These are phyloP conservation scores for Penicillium vulpinum DNA, from an alignment of 2,329 filamentous ascomycete species.

Conservation along the genomic window DNA sequence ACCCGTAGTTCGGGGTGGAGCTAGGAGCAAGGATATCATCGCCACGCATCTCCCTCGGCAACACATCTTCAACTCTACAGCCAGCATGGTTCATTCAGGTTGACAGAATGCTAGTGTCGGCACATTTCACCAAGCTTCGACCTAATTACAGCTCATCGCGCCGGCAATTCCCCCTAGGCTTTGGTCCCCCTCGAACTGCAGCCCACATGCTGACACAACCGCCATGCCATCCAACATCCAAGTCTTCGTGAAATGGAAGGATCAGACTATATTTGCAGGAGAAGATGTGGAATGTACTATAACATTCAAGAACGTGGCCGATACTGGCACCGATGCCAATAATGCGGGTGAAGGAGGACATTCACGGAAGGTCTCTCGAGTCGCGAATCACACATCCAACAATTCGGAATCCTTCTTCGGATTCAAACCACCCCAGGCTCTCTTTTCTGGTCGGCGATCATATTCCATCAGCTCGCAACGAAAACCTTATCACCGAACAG, in stretches of 20 bases:
- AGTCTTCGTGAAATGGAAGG: slow-evolving; percentile 93
- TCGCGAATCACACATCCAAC: slow-evolving; percentile 32
- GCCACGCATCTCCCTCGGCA: slow-evolving; percentile 18
- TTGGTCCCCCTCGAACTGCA: slow-evolving; percentile 11
- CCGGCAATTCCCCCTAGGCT: slow-evolving; percentile 9
- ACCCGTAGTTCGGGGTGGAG: slow-evolving; percentile 6
- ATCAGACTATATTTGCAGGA: slow-evolving; percentile 92
- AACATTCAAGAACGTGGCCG: slow-evolving; percentile 84
- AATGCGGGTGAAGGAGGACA: slow-evolving; percentile 31
- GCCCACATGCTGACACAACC: slow-evolving; percentile 36
- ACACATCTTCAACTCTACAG: slow-evolving; percentile 11
- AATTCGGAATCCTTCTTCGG: slow-evolving; percentile 42
- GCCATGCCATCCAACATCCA: slow-evolving; percentile 72
- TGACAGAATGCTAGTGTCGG: slow-evolving; percentile 33
- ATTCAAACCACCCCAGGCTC: slow-evolving; percentile 38
- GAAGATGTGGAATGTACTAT: slow-evolving; percentile 95
- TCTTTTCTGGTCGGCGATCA: slow-evolving; percentile 42
- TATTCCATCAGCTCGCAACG: slow-evolving; percentile 35
- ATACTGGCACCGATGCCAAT: slow-evolving; percentile 39
- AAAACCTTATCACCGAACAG: slow-evolving; percentile 39
- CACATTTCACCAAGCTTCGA: slow-evolving; percentile 14
- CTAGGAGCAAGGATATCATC: slow-evolving; percentile 9
- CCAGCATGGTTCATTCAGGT: slow-evolving; percentile 22
- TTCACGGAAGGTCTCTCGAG: slow-evolving; percentile 41
- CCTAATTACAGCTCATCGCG: slow-evolving; percentile 3